Percentiles rank a stretch among this genome's conserved stretches.
These are phyloP conservation scores for Letharia lupina DNA, from an alignment of 495 filamentous ascomycete genomes.

Conservation along the genomic window DNA sequence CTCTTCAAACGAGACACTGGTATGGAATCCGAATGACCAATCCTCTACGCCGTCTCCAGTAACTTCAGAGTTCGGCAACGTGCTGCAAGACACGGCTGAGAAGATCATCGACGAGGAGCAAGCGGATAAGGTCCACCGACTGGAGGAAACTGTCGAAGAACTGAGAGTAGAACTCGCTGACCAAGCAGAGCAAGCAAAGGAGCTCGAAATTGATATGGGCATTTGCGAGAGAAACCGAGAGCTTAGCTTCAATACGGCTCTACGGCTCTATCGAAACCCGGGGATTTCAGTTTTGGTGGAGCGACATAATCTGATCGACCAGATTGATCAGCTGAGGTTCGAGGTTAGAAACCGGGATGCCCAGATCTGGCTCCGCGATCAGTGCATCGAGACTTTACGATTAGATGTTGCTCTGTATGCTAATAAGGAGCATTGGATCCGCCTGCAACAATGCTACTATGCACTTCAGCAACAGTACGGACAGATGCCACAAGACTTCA, in stretches of 20 bases:
- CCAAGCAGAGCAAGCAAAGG: neutral
- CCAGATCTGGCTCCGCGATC: neutral
- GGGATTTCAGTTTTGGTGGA: neutral
- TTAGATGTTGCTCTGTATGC: neutral
- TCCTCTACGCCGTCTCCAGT: neutral
- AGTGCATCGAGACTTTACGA: neutral
- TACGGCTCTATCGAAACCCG: neutral
- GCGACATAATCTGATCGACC: neutral
- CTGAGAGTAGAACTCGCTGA: neutral
- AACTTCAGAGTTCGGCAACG: neutral
- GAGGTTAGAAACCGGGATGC: neutral
- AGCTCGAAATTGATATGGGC: neutral
- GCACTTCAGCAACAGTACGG: neutral
- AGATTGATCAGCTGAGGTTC: neutral
- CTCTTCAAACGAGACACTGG: neutral
- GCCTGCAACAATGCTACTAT: neutral
- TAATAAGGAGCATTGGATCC: neutral
- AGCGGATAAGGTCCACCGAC: neutral
- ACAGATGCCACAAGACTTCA: neutral
- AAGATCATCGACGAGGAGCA: neutral
- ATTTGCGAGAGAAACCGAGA: neutral
- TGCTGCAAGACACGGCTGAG: neutral
- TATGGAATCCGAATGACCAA: neutral
- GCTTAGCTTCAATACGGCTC: neutral
- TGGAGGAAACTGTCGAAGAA: neutral